Evolutionary conservation across 2,329 filamentous ascomycete species (phyloP).

Genomic region (Paramyrothecium roridum): DNA sequence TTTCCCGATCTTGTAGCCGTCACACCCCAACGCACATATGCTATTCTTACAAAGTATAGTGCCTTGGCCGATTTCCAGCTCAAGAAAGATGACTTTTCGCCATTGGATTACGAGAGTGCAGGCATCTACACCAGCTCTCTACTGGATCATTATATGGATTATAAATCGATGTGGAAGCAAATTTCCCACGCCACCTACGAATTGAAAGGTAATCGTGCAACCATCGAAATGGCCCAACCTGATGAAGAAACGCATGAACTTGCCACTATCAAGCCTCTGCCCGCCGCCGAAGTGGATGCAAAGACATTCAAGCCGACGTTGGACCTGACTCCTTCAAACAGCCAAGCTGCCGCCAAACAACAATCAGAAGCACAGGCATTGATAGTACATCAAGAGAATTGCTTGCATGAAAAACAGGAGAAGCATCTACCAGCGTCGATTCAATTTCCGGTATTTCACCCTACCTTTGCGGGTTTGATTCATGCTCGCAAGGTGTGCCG

Average conservation of each 20-base stretch:
- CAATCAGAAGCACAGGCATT: too few species aligned
- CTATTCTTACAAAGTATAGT: conserved; percentile 9
- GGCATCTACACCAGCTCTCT: conserved; percentile 3
- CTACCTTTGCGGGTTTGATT: neutral
- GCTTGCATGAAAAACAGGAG: too few species aligned
- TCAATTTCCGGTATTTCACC: neutral
- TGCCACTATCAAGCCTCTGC: too few species aligned
- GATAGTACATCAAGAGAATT: too few species aligned
- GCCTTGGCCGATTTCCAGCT: neutral
- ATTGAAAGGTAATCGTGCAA: neutral
- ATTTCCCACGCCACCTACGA: neutral
- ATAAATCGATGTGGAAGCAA: conserved; percentile 7
- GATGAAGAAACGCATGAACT: too few species aligned
- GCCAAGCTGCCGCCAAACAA: too few species aligned
- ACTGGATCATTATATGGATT: conserved; percentile 9
- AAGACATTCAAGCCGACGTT: too few species aligned
- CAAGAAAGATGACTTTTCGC: neutral
- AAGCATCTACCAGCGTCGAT: too few species aligned
- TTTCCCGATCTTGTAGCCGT: neutral
- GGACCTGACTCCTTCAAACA: too few species aligned
- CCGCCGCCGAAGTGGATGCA: too few species aligned
- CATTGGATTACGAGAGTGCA: conserved; percentile 3
- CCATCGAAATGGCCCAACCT: neutral
- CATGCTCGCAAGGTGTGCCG: neutral
- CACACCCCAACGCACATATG: conserved; percentile 3